Evolutionary conservation across 2,329 filamentous ascomycete genomes (phyloP).

Genomic region (Tolypocladium tundrense): DNA sequence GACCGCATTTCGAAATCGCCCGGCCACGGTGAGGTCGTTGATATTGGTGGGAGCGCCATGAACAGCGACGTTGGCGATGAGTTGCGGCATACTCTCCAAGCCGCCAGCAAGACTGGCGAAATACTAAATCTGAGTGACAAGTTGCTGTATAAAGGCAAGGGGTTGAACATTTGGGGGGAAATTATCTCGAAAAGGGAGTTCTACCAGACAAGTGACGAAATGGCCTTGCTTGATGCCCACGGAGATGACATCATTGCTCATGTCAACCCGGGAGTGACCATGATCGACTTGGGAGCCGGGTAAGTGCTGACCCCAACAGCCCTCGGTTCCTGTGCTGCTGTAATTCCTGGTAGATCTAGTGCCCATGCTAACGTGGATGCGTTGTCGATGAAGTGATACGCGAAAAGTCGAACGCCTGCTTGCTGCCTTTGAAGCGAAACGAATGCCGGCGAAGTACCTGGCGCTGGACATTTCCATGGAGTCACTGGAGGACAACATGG

Average conservation of each 20-base stretch:
- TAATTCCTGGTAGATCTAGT: background rate
- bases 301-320: slow-evolving; percentile 13
- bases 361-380: background rate
- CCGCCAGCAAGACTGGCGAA: slow-evolving; percentile 10
- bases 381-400: slow-evolving; percentile 20
- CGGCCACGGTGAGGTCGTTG: slow-evolving; percentile 21
- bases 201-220: slow-evolving; percentile 31
- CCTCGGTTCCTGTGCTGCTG: background rate
- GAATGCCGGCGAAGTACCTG: slow-evolving; percentile 21
- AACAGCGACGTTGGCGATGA: slow-evolving; percentile 14
- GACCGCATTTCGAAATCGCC: background rate
- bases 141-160: slow-evolving; percentile 27
- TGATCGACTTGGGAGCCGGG: slow-evolving; percentile 32
- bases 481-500: slow-evolving; percentile 24
- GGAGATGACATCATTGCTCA: slow-evolving; percentile 22
- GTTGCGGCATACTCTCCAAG: slow-evolving; percentile 15
- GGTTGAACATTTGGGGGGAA: slow-evolving; percentile 28
- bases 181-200: slow-evolving; percentile 29
- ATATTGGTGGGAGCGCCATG: slow-evolving; percentile 28
- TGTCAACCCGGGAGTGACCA: slow-evolving; percentile 18
- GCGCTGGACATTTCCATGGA: slow-evolving; percentile 28
- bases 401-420: slow-evolving; percentile 29
- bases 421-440: slow-evolving; percentile 19
- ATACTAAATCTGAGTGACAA: slow-evolving; percentile 27
- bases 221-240: slow-evolving; percentile 22